phyloP scores from a whole-genome alignment of 2,329 filamentous ascomycete genomes.

The Cercospora sp. region DNA sequence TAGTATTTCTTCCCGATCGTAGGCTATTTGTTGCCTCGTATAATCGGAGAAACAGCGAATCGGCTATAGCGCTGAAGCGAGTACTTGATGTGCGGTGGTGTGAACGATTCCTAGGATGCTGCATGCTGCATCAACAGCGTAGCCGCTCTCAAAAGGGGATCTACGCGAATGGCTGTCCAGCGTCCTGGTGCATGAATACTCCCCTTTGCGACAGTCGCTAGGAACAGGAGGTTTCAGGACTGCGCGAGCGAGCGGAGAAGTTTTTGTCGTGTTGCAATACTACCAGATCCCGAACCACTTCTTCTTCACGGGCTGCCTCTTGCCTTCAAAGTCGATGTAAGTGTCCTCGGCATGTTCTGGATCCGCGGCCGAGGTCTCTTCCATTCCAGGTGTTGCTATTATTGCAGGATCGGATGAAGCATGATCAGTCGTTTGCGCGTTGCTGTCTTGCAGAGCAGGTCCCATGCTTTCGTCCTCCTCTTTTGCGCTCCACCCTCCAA shows the following conservation, averaged over 20 bases:
- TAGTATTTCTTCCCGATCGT: not conserved
- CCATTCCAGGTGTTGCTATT: conserved; percentile 27
- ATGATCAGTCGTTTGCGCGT: conserved; percentile 30
- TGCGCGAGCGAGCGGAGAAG: not conserved
- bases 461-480: conserved; percentile 40
- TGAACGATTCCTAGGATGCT: not conserved
- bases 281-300: conserved; percentile 85
- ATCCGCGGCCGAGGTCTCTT: conserved; percentile 33
- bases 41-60: not conserved
- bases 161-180: not conserved
- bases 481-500: conserved; percentile 52
- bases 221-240: not conserved
- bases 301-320: conserved; percentile 61
- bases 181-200: not conserved
- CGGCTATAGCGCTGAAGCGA: not conserved
- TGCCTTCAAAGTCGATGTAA: conserved; percentile 46
- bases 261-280: not conserved
- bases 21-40: not conserved
- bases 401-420: not conserved
- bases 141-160: not conserved
- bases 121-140: not conserved
- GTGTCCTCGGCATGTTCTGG: conserved; percentile 39
- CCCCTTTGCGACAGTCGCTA: not conserved
- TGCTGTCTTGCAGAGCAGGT: conserved; percentile 43
- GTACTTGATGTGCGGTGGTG: not conserved